Base-by-base conservation (phyloP, 2,329 filamentous ascomycete species). In the Thermoascus crustaceus region DNA sequence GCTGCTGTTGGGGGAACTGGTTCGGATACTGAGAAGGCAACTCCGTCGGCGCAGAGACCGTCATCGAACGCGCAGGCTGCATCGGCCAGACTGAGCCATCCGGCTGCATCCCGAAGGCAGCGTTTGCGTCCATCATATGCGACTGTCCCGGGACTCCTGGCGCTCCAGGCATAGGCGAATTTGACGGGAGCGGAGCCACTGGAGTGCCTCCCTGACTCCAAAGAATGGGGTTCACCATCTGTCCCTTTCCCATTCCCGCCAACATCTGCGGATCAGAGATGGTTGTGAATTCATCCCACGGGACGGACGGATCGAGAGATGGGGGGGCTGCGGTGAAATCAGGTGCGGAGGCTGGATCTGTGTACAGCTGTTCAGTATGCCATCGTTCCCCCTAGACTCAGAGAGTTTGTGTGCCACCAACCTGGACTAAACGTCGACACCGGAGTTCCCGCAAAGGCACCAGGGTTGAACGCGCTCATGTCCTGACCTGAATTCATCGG, bases 201-300 rank as follows among this genome's bases (percentile, higher is more conserved):
- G 52, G 20, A 19, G 53, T 46, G 4, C 42, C 47, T 4, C 46
- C 42, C 16, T 50, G 44, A 30, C 39, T 55, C 58, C 57, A 62
- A 27, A 57, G 48, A 19, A 51, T 48, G 3, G 56, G 47, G 32
- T 56, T 57, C 44, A 57, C 50, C 54, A 63, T 58, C 30, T 46
- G 45, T 4, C 41, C 30, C 38, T 58, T 60, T 14, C 40, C 45
- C 50, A 60, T 57, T 2, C 46, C 47, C n/a, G 55, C 49, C 20
- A 62, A 36, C 38, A 58, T 42, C 25, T 61, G 58, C 4, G 54
- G 53, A 31, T 60, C 58, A 13, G 52, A 50, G 30, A 62, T 54
- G 11, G 56, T 55, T 16, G 59, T 52, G 31, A 53, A 58, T 34
- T 60, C 55, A 27, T 63, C 57, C 61, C 61, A 64, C 6, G 54